These are phyloP conservation scores for Hypomontagnella monticulosa DNA, from an alignment of 495 filamentous ascomycete genomes.

Conservation along the genomic window DNA sequence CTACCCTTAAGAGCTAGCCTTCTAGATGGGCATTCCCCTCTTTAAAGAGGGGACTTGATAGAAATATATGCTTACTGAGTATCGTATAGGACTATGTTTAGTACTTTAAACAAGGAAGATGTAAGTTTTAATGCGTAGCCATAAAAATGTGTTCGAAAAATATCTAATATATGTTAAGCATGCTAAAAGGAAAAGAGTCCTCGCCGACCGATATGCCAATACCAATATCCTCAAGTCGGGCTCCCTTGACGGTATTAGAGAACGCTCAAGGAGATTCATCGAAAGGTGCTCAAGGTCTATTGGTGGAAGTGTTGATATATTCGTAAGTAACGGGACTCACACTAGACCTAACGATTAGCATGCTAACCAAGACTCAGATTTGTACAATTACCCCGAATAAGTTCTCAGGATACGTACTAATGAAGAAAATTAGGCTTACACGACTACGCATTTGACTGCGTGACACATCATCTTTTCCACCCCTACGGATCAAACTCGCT, in stretches of 20 bases:
- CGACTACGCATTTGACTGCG: conserved; percentile 72
- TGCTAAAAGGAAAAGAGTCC: conserved; percentile 65
- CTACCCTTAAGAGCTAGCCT: background rate
- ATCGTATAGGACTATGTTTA: conserved; percentile 65
- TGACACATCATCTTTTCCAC: conserved; percentile 71
- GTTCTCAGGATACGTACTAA: conserved; percentile 1
- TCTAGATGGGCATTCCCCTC: too few species aligned
- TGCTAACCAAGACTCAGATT: conserved; percentile 19
- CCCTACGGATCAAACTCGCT: conserved; percentile 69
- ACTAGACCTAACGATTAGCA: conserved; percentile 21
- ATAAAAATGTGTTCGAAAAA: background rate
- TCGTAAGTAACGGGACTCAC: conserved; percentile 53
- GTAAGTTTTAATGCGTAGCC: conserved; percentile 45
- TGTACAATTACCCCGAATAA: conserved; percentile 2
- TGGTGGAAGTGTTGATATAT: conserved; percentile 62
- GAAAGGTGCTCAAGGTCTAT: conserved; percentile 56
- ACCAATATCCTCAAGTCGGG: conserved; percentile 66
- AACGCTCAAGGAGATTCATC: conserved; percentile 63
- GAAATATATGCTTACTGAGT: conserved; percentile 14
- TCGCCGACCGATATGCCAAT: conserved; percentile 73
- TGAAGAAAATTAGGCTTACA: conserved; percentile 52
- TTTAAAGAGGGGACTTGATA: background rate
- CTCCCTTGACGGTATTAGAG: conserved; percentile 62
- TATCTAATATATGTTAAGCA: conserved; percentile 54
- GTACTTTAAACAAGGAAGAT: conserved; percentile 64